Conservation (phyloP, 257 asterid genomes). For the Solanum corneliomulleri region DNA sequence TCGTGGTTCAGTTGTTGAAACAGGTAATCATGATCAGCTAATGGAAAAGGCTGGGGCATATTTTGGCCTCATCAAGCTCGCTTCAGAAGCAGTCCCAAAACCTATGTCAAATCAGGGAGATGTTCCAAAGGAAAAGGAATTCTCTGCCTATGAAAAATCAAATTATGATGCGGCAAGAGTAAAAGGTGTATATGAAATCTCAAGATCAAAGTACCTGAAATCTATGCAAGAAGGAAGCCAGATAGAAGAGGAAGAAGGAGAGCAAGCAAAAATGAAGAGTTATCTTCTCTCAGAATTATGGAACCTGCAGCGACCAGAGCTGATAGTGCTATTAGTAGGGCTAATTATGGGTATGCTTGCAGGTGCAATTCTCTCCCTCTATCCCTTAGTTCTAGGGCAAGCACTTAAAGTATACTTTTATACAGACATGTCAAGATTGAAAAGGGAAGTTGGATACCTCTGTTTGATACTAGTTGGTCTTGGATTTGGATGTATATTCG, state of each 20-base stretch:
- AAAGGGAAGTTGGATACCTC: constrained; percentile 43
- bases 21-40: constrained; percentile 55
- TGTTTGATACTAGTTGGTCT: constrained; percentile 58
- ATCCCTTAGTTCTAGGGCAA: constrained; percentile 64
- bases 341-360: constrained; percentile 44
- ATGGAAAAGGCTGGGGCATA: constrained; percentile 52
- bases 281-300: constrained; percentile 50
- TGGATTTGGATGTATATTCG: constrained; percentile 52
- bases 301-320: constrained; percentile 61
- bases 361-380: constrained; percentile 79
- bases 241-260: constrained; percentile 12
- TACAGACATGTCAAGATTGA: constrained; percentile 16
- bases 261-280: constrained; percentile 6
- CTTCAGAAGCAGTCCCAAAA: constrained; percentile 47
- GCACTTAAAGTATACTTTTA: constrained; percentile 61
- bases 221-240: constrained; percentile 17
- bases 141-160: constrained; percentile 9
- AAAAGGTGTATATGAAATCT: constrained; percentile 20
- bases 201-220: constrained; percentile 21
- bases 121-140: constrained; percentile 10
- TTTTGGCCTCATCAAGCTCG: constrained; percentile 57
- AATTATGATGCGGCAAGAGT: constrained; percentile 1
- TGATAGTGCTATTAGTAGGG: constrained; percentile 30
- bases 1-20: constrained; percentile 52
- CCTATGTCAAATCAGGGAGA: constrained; percentile 9